Evolutionary conservation across 345 rosid species (phyloP).

Genomic region (Carallia pectinifolia): DNA sequence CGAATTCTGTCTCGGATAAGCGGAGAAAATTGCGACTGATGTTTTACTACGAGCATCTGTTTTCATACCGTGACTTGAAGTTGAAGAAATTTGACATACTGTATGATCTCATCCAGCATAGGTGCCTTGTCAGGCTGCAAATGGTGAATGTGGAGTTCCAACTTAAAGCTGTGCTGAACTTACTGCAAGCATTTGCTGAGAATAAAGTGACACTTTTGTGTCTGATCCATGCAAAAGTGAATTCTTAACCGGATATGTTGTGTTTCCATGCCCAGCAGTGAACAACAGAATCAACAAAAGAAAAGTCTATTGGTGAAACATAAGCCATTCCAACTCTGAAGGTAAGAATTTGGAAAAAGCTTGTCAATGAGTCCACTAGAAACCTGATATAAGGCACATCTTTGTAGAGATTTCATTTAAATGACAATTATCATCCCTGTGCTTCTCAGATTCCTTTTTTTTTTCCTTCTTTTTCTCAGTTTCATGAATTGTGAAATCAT

Average conservation of each 20-base stretch:
- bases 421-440: too few relatives aligned
- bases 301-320: too few relatives aligned
- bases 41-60: background rate
- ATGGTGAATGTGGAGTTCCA: background rate
- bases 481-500: background rate
- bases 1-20: too few relatives aligned
- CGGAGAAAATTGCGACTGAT: background rate
- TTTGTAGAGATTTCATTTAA: too few relatives aligned
- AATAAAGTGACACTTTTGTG: background rate
- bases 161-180: background rate
- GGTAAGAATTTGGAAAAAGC: too few relatives aligned
- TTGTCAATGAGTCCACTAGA: too few relatives aligned
- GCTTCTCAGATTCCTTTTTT: background rate
- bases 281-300: background rate
- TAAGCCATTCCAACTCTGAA: too few relatives aligned
- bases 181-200: constrained; percentile 4
- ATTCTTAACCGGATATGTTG: background rate
- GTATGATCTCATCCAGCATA: constrained; percentile 25
- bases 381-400: too few relatives aligned
- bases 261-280: background rate
- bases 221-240: background rate
- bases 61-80: constrained; percentile 22
- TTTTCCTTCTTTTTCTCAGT: background rate
- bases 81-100: constrained; percentile 28
- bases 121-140: constrained; percentile 27